Base-by-base conservation (phyloP, 2,329 filamentous ascomycete species). In the Colletotrichum cereale region DNA sequence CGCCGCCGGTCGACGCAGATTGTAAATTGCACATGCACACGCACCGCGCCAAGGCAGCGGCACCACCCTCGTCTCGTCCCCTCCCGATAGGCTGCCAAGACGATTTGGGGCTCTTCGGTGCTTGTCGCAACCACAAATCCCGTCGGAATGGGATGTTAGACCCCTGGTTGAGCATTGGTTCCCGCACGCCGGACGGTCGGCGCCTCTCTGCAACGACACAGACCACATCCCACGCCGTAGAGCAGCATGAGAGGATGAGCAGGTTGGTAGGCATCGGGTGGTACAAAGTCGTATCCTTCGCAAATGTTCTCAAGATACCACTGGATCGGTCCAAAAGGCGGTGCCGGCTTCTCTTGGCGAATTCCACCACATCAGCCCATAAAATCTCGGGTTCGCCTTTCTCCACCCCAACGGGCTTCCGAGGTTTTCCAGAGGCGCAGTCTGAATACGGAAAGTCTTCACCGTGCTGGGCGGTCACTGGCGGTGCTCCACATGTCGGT, bases 271-370 rank as follows among this genome's bases (percentile, higher is more conserved):
- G 16, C 38, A 57, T 44, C 52, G 24, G 48, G 36, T 31, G 24
- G n/a, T 38, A 24, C 31, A 36, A 14, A 31, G 52, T 64, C 29
- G 48, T 53, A 52, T 61, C 60, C 18, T 72, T 72, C 55, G 69
- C 66, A 70, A 70, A 72, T 36, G 34, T 34, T 70, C 53, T 70
- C 69, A 67, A 56, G 21, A 67, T 57, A 18, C 24, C 34, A 48
- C 50, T 12, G 26, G 61, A 36, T 31, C 26, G 11, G 16, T 34
- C 29, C 24, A 12, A 31, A 12, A 31, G 61, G 42, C 60, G 52
- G 42, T 10, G 50, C 12, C 42, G 26, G 60, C 31, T 12, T 24
- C 11, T 26, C 52, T 68, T 66, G 67, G 38, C 55, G 21, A 16
- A 56, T 34, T 55, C 55, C 36, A 53, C 36, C 26, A 24, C 29